Percentiles rank a stretch among this genome's conserved stretches.
These are phyloP conservation scores for Didymella keratinophila DNA, from an alignment of 2,329 filamentous ascomycete species.

Conservation along the genomic window DNA sequence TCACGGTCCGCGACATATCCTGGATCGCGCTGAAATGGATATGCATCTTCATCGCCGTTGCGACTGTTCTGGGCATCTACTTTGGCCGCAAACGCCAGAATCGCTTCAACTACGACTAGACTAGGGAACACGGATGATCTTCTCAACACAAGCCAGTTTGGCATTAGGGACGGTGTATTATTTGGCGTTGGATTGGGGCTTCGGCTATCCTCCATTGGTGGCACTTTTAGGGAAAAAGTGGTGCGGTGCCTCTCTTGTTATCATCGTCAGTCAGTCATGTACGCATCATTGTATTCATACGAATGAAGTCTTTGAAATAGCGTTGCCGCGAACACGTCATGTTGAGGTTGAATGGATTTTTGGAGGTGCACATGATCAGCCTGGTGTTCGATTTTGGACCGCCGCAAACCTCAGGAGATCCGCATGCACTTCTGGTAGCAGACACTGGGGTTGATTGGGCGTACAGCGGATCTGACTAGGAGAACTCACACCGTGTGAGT, in stretches of 20 bases:
- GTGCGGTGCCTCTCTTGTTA: background rate
- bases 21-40: slow-evolving; percentile 6
- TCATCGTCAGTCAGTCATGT: background rate
- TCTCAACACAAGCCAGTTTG: slow-evolving; percentile 6
- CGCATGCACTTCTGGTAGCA: too few relatives aligned
- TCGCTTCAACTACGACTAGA: slow-evolving; percentile 23
- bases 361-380: too few relatives aligned
- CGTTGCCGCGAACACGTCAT: too few relatives aligned
- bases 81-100: slow-evolving; percentile 15
- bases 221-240: background rate
- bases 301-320: background rate
- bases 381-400: too few relatives aligned
- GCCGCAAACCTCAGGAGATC: too few relatives aligned
- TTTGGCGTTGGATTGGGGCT: slow-evolving; percentile 6
- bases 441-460: too few relatives aligned
- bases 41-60: slow-evolving; percentile 2
- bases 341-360: too few relatives aligned
- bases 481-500: too few relatives aligned
- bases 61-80: slow-evolving; percentile 11
- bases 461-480: too few relatives aligned
- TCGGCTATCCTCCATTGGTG: background rate
- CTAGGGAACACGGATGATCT: slow-evolving; percentile 5
- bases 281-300: background rate
- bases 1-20: slow-evolving; percentile 9
- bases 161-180: slow-evolving; percentile 16